A percentile compares a stretch with the other conserved stretches of the same genome.
Evolutionary conservation across 2,329 filamentous ascomycete genomes (phyloP).

Genomic region (Arthrinium puccinioides): DNA sequence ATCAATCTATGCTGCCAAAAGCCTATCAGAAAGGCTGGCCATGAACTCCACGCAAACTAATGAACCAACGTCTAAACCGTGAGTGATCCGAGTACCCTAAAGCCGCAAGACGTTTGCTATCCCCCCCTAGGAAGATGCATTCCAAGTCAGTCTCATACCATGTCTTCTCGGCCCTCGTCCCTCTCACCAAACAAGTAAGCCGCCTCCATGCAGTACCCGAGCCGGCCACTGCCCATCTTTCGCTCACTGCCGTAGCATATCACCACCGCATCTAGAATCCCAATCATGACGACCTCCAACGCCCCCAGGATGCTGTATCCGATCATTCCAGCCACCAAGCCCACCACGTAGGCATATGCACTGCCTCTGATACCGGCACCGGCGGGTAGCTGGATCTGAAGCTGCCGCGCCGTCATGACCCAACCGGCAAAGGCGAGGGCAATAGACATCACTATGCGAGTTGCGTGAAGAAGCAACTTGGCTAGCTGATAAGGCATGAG

Average conservation of each 20-base stretch:
- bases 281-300: constrained; percentile 81
- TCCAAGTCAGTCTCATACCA: not conserved
- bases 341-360: constrained; percentile 90
- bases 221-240: constrained; percentile 57
- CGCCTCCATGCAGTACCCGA: constrained; percentile 85
- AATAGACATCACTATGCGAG: constrained; percentile 83
- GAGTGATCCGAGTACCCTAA: no score
- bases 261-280: constrained; percentile 80
- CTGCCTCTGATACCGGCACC: constrained; percentile 62
- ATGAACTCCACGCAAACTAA: no score
- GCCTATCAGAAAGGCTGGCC: no score
- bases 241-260: constrained; percentile 94
- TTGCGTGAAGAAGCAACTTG: constrained; percentile 85
- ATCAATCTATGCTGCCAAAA: no score
- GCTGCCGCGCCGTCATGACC: constrained; percentile 81
- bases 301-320: constrained; percentile 89
- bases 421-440: constrained; percentile 92
- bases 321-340: constrained; percentile 85
- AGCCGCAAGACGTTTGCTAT: no score
- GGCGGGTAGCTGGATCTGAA: constrained; percentile 53
- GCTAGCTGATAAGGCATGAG: constrained; percentile 85
- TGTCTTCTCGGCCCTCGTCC: constrained; percentile 21
- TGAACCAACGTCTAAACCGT: no score
- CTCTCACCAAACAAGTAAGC: constrained; percentile 76
- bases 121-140: no score